Base-by-base conservation (phyloP, 805 yeast genomes). In the Candida namnaoensis region DNA sequence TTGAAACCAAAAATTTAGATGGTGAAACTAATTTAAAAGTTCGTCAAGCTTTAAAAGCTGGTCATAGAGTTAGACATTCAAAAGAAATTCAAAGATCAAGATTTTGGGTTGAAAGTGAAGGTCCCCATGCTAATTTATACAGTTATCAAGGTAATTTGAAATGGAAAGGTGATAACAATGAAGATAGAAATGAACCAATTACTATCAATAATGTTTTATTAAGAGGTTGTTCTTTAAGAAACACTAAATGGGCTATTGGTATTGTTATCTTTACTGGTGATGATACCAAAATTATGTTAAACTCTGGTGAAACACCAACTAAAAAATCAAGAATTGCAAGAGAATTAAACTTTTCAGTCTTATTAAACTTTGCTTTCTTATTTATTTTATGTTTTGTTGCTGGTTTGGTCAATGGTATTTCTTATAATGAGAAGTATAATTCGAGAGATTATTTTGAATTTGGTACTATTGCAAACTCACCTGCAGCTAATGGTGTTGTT, bases 241-340 rank as follows among this genome's bases (percentile, higher is more conserved):
- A 85, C 54, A 84, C 93, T 1, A 82, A 80, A 59, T 85, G 93
- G 93, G 88, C 76, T 24, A 71, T 84, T 56, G 93, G 93, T 43
- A 53, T 84, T 26, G 93, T 83, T 14, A 66, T 76, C 3, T 84
- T 80, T 61, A 84, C 93, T 5, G 95, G 95, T 54, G 70, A 69
- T 37, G 93, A 85, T 48, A 75, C 95, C 4, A 85, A 85, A 53
- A 83, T 84, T 54, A 83, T 84, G 88, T 63, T 84, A 46, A 85
- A 85, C 59, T 71, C 91, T 3, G 93, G 93, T 56, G 66, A 73
- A 15, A 85, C 93, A 1, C 93, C 93, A 37, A 73, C 90, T 5
- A 85, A 85, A 52, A 76, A 71, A 49, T 82, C 91, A 1, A 72
- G 87, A 58, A 81, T 85, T 12, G 72, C 91, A 4, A 67, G 80